These are phyloP conservation scores for Cerrena zonata DNA, from an alignment of 1,284 basidiomycete genomes.

Conservation along the genomic window DNA sequence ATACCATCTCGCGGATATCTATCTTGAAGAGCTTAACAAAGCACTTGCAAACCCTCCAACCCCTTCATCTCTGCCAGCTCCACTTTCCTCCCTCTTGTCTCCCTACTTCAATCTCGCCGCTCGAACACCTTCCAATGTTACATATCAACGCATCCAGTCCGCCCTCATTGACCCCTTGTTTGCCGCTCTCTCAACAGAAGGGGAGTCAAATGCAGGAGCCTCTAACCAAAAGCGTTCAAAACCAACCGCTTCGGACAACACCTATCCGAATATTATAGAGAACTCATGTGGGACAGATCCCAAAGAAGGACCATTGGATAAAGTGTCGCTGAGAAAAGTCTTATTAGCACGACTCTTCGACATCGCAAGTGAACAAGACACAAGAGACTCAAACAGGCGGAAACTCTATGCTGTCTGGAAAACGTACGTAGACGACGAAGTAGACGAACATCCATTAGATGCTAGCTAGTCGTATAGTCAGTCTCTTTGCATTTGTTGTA, in stretches of 20 bases:
- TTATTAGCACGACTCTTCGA: conserved; percentile 69
- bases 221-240: conserved; percentile 23
- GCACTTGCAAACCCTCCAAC: conserved; percentile 34
- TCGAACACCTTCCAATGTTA: conserved; percentile 51
- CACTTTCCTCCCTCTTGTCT: conserved; percentile 52
- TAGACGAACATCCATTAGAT: conserved; percentile 10
- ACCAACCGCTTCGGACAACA: conserved; percentile 30
- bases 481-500: no score
- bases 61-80: conserved; percentile 38
- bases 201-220: conserved; percentile 28
- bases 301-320: conserved; percentile 33
- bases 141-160: conserved; percentile 65
- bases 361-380: conserved; percentile 67
- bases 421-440: conserved; percentile 41
- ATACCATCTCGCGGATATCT: conserved; percentile 87
- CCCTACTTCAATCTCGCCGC: conserved; percentile 73
- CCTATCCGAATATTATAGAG: conserved; percentile 38
- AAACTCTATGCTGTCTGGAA: conserved; percentile 82
- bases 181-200: conserved; percentile 36
- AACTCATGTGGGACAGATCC: conserved; percentile 47
- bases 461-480: no score
- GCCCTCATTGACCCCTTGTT: conserved; percentile 65
- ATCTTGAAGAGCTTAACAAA: conserved; percentile 86
- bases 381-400: conserved; percentile 73
- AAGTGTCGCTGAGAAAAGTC: conserved; percentile 44